Evolutionary conservation across 495 filamentous ascomycete species (phyloP).

Genomic region (Penicillium steckii): DNA sequence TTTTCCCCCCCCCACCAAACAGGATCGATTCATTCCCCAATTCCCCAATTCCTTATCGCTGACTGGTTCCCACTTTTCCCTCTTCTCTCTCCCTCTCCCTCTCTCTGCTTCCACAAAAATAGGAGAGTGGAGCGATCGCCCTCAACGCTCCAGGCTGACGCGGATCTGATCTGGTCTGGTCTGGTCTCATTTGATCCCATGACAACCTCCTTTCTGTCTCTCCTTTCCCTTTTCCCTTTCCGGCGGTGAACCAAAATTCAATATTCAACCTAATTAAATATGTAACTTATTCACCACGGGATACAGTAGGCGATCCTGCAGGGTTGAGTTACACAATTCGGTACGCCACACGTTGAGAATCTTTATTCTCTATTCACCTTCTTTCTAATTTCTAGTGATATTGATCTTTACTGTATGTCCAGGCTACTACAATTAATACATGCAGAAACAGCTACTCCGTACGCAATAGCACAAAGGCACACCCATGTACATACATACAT

Average conservation of each 20-base stretch:
- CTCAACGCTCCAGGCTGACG: background rate
- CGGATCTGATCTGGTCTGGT: background rate
- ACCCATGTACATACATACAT: too few species aligned
- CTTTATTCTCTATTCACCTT: too few species aligned
- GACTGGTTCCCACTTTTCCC: conserved; percentile 2
- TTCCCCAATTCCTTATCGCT: background rate
- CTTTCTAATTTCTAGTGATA: too few species aligned
- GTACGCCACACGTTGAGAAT: too few species aligned
- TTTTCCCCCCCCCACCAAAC: background rate
- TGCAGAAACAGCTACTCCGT: too few species aligned
- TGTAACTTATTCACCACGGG: background rate
- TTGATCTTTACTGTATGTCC: too few species aligned
- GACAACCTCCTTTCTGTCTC: background rate
- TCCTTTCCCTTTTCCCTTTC: background rate
- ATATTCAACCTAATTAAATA: too few species aligned
- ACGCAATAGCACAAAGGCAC: too few species aligned
- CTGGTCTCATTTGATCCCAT: background rate
- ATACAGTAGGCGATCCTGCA: background rate
- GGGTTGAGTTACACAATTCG: too few species aligned
- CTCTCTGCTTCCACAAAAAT: background rate
- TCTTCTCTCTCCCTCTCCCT: too few species aligned
- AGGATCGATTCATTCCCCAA: too few species aligned
- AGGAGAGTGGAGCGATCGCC: background rate
- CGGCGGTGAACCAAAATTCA: background rate
- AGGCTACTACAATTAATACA: too few species aligned